A percentile compares a stretch with the other conserved stretches of the same genome.
phyloP scores from a whole-genome alignment of 2,329 filamentous ascomycete genomes.

The Fusarium chuoi region DNA sequence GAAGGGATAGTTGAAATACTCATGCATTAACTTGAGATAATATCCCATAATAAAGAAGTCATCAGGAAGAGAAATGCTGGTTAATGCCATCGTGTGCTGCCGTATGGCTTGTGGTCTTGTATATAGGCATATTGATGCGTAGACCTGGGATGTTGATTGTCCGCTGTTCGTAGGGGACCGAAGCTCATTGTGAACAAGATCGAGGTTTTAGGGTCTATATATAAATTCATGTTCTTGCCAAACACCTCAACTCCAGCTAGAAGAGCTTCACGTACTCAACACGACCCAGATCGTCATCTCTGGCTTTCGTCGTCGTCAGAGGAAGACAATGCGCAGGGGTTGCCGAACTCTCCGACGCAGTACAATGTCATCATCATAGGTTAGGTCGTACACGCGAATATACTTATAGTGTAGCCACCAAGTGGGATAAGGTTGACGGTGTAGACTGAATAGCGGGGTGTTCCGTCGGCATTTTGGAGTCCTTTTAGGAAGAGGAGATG shows the following conservation, averaged over 20 bases:
- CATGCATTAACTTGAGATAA: background rate
- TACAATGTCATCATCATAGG: no score
- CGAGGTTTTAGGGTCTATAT: background rate
- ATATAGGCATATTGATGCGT: background rate
- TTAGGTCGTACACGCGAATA: conserved; percentile 35
- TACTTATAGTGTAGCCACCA: conserved; percentile 49
- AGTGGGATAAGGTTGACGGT: conserved; percentile 65
- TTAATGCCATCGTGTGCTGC: background rate
- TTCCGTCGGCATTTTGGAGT: conserved; percentile 32
- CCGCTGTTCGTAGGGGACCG: background rate
- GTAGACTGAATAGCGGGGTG: conserved; percentile 44
- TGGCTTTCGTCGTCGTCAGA: no score
- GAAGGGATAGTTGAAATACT: background rate
- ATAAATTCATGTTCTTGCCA: background rate
- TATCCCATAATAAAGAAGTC: background rate
- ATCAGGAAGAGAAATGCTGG: background rate
- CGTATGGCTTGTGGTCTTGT: background rate
- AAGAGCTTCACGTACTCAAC: no score
- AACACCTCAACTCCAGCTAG: no score
- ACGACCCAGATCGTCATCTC: no score
- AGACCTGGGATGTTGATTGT: background rate
- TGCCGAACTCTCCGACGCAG: no score
- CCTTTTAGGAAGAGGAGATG: conserved; percentile 47
- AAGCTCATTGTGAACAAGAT: background rate
- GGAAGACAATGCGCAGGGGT: no score